Evolutionary conservation across 2,329 filamentous ascomycete species (phyloP).

Genomic region (Magnaporthales sp.): DNA sequence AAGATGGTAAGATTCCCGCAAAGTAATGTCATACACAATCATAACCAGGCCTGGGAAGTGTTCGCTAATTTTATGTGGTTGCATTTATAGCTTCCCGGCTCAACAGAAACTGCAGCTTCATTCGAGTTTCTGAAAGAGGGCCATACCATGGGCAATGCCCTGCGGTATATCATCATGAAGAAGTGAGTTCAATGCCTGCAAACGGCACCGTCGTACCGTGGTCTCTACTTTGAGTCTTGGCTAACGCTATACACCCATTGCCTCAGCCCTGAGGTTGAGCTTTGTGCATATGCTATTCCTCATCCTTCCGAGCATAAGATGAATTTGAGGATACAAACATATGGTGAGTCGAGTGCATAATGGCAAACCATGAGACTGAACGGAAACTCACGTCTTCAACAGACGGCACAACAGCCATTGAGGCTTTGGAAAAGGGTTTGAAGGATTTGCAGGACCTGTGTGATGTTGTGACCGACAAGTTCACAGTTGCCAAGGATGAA

Average conservation of each 20-base stretch:
- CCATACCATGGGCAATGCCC: conserved; percentile 88
- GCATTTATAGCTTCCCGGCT: conserved; percentile 63
- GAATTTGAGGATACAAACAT: conserved; percentile 96
- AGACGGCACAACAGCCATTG: conserved; percentile 74
- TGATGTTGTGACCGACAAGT: conserved; percentile 89
- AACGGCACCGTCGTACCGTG: neutral
- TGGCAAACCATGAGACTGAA: neutral
- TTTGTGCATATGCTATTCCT: conserved; percentile 96
- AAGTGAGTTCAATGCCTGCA: conserved; percentile 55
- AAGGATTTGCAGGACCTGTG: conserved; percentile 84
- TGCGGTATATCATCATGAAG: conserved; percentile 96
- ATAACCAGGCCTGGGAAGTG: conserved; percentile 5
- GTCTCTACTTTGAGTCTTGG: neutral
- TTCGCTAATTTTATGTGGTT: conserved; percentile 2
- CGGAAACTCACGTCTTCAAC: conserved; percentile 11
- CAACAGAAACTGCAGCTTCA: conserved; percentile 79
- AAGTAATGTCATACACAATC: neutral
- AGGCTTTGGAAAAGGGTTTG: conserved; percentile 85
- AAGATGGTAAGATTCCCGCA: conserved; percentile 43
- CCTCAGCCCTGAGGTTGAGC: conserved; percentile 82
- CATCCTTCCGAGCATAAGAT: conserved; percentile 94
- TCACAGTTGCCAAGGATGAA: conserved; percentile 57
- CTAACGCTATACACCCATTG: conserved; percentile 9
- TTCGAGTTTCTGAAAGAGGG: conserved; percentile 94
- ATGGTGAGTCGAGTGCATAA: conserved; percentile 50